phyloP scores from a whole-genome alignment of 1,284 basidiomycete genomes.

The Xerocomus cyaneibrunnescens region DNA sequence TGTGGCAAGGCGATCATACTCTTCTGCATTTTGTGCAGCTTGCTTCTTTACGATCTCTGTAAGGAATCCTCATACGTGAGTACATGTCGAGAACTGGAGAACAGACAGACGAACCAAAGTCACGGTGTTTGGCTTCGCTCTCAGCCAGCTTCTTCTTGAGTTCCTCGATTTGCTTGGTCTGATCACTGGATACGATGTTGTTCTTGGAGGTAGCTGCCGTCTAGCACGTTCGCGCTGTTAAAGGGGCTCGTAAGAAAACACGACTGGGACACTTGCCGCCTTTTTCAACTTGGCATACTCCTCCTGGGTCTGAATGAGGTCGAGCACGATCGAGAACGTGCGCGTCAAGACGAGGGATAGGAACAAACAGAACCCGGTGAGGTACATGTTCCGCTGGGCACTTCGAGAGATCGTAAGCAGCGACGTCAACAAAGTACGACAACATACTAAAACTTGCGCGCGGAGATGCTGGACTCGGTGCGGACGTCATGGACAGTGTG shows the following conservation, averaged over 20 bases:
- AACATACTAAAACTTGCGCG: constrained; percentile 90
- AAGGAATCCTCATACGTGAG: neutral
- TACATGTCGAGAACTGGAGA: neutral
- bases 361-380: constrained; percentile 93
- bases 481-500: constrained; percentile 62
- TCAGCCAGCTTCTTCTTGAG: constrained; percentile 59
- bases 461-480: constrained; percentile 83
- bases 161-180: constrained; percentile 58
- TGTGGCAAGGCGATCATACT: constrained; percentile 80
- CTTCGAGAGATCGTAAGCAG: constrained; percentile 38
- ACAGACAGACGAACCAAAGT: constrained; percentile 58
- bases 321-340: constrained; percentile 89
- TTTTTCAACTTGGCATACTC: constrained; percentile 83
- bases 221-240: constrained; percentile 23
- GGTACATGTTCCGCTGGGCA: constrained; percentile 83
- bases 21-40: constrained; percentile 69
- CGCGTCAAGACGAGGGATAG: constrained; percentile 91
- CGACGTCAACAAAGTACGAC: no score
- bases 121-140: constrained; percentile 53
- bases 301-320: constrained; percentile 89
- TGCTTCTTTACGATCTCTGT: constrained; percentile 83
- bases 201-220: constrained; percentile 40
- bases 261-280: constrained; percentile 41
- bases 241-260: neutral
- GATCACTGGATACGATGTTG: constrained; percentile 42